Evolutionary conservation across 768 basidiomycete species (phyloP), one percentile per base, ranked within the genome.

Genomic region (Tricholoma terreum): DNA sequence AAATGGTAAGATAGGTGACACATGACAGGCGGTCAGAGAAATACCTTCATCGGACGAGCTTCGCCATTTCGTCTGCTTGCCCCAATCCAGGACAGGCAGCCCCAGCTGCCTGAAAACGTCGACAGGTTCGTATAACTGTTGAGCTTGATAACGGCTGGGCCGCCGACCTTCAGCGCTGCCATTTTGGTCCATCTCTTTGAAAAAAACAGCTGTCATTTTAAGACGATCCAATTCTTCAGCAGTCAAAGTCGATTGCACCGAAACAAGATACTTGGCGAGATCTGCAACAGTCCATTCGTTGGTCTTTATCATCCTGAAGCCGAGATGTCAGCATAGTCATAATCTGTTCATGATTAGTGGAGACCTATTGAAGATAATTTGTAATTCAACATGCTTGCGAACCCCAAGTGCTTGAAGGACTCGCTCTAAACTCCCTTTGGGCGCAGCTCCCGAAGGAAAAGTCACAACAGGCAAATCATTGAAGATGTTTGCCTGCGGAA

Each of bases 41-140:
- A 10, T 33, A 90, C 94, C 93, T 86, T 97, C 95, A 27, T 94
- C 92, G 0, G 93, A 93, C 9, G 80, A 82, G 4, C 78, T 71
- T 57, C 82, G 81, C 96, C 96, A 99, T 68, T 89, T 94, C 1
- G 74, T 73, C 57, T 85, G 77, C 24, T 75, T 76, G 1, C 89
- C 88, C 96, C 96, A 99, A 62, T 94, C 92, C 42, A 98, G 77
- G 2, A 97, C 67, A 3, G 95, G 93, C 21, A 98, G 72, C 7
- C 83, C 82, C 6, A 98, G 74, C 50, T 82, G 77, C 12, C 92
- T 81, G 54, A 94, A 84, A 2, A 79, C 75, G 34, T 87, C 86
- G 1, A 78, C 61, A 1, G 97, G 96, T 66, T 98, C 96, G 64
- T 95, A 98, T 4, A 99, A 77, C 54, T 92, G 84, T 33, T 78